Evolutionary conservation across 1,139 yeast species (phyloP).

Genomic region (Yamadazyma conglobata): DNA sequence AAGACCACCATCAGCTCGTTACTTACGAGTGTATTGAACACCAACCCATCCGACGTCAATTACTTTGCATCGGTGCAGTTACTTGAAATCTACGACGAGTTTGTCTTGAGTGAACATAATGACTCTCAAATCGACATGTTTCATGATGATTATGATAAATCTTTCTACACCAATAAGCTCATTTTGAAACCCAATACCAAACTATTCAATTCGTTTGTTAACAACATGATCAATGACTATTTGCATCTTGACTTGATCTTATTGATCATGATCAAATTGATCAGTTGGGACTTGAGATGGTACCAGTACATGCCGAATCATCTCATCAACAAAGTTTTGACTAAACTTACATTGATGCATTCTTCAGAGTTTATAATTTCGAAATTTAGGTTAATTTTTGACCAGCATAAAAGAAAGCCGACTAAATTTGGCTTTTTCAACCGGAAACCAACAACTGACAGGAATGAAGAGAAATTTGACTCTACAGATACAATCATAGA

Average conservation of each 20-base stretch:
- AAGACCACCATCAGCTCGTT: conserved; percentile 38
- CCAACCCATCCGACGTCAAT: conserved; percentile 33
- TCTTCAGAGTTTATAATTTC: conserved; percentile 33
- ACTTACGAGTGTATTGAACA: conserved; percentile 39
- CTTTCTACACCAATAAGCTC: conserved; percentile 32
- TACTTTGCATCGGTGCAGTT: conserved; percentile 38
- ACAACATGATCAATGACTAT: conserved; percentile 20
- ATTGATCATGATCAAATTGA: conserved; percentile 30
- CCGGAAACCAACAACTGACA: conserved; percentile 12
- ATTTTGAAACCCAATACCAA: conserved; percentile 26
- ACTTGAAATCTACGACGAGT: conserved; percentile 40
- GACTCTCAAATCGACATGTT: conserved; percentile 31
- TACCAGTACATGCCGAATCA: conserved; percentile 36
- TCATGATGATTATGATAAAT: conserved; percentile 28
- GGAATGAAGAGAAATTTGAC: conserved; percentile 22
- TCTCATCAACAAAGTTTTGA: conserved; percentile 26
- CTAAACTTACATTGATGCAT: conserved; percentile 27
- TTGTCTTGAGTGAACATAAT: conserved; percentile 32
- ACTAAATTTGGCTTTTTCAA: conserved; percentile 11
- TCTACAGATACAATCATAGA: conserved; percentile 33
- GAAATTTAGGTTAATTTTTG: conserved; percentile 32
- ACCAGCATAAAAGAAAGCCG: conserved; percentile 25
- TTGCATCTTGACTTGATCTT: conserved; percentile 35
- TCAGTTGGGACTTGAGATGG: conserved; percentile 44
- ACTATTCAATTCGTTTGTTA: conserved; percentile 23